Base-by-base conservation (phyloP, 176 grass and related monocot species). In the Paspalum vaginatum region DNA sequence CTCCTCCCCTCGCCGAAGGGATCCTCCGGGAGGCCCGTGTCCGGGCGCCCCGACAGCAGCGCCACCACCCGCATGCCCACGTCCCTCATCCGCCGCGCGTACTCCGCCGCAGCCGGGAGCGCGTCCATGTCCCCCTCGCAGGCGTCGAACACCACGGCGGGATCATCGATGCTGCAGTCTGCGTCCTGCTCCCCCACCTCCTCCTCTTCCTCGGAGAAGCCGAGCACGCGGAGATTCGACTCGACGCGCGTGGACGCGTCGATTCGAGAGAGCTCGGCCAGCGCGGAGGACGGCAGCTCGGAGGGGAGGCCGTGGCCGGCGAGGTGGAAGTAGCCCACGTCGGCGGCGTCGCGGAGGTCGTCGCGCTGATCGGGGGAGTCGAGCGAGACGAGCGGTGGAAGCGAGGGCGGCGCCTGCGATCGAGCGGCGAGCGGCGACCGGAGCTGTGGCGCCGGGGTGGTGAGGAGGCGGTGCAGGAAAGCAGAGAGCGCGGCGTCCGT, bases 301-400 rank as follows among this genome's bases (percentile, higher is more conserved):
- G 68, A 59, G 12, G 85, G 83, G 74, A 92, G 53, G 40, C 79
- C 88, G 49, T 92, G 92, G 39, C 83, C 80, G 38, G 49, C 39
- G 72, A 98, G 65, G 76, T 98, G 95, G 88, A 98, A 98, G 83
- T 91, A 91, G 42, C 95, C 92, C 73, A 66, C 60, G 41, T 71
- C 87, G 60, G 83, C 80, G 38, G 87, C 86, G 74, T 71, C 79
- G 73, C 77, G 80, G 44, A 91, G 64, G 37, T 64, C 44, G 77
- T 68, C 44, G 77, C 20, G 44, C 5, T 7, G 41, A 41, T 56
- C 83, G 20, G 68, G 68, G 41, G 61, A 32, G 2, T 50, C 82
- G 15, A 94, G 59, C 44, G 71, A 91, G 13, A 94, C 80, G 13
- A 91, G 16, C 8, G 88, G 85, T 16, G 85, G 77, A 4, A 65